Conservation (phyloP, 805 yeast genomes). For the Yamadazyma ubonensis region DNA sequence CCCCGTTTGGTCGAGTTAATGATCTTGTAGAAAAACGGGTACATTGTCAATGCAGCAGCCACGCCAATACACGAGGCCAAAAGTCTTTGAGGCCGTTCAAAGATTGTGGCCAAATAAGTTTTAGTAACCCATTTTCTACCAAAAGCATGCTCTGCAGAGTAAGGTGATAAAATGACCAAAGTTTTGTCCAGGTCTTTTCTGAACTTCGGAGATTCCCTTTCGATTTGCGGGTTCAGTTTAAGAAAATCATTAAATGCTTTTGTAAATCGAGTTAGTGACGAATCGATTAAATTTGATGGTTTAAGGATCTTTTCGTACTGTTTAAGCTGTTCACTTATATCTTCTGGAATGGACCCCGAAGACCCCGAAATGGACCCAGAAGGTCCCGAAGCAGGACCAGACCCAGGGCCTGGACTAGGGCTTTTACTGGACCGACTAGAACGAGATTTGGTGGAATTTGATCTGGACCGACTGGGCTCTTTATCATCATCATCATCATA, state of each 20-base stretch:
- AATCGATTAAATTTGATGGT: constrained; percentile 38
- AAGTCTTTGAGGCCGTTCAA: constrained; percentile 79
- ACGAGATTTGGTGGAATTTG: constrained; percentile 5
- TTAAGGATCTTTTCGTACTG: constrained; percentile 29
- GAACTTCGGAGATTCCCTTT: constrained; percentile 39
- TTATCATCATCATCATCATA: constrained; percentile 10
- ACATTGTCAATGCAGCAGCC: constrained; percentile 69
- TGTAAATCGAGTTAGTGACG: constrained; percentile 35
- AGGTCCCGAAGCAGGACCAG: no score
- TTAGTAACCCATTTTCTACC: constrained; percentile 77
- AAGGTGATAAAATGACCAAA: constrained; percentile 64
- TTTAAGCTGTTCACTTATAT: constrained; percentile 10
- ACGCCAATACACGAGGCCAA: constrained; percentile 77
- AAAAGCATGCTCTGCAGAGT: constrained; percentile 68
- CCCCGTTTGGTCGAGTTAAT: constrained; percentile 47
- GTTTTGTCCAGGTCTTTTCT: constrained; percentile 44
- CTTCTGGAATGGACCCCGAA: constrained; percentile 8
- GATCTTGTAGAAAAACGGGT: constrained; percentile 57
- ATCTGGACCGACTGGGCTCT: constrained; percentile 3
- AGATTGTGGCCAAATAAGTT: constrained; percentile 62
- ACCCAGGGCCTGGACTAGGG: constrained; percentile 13
- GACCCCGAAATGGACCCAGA: no score
- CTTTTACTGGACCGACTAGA: constrained; percentile 15
- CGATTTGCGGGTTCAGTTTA: constrained; percentile 42
- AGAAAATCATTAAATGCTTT: constrained; percentile 44